Percentiles rank a stretch among this genome's conserved stretches.
phyloP scores from a whole-genome alignment of 2,329 filamentous ascomycete species.

The Venturia effusa region DNA sequence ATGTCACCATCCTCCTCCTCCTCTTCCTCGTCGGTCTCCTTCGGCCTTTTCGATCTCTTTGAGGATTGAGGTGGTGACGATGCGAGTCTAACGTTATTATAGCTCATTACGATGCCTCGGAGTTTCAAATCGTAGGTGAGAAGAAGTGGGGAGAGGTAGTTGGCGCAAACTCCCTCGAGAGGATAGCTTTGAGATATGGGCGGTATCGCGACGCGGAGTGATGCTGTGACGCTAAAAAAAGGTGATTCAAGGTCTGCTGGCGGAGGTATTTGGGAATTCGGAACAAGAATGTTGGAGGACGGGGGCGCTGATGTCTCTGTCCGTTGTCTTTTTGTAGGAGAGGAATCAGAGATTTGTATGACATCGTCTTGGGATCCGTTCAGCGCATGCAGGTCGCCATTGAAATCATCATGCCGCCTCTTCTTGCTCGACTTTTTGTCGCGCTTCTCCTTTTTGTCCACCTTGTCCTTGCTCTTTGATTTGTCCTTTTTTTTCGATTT shows the following conservation, averaged over 20 bases:
- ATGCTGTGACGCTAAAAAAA: slow-evolving; percentile 2
- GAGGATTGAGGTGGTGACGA: slow-evolving; percentile 40
- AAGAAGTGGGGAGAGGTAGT: slow-evolving; percentile 64
- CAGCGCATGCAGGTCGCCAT: slow-evolving; percentile 12
- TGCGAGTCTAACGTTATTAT: slow-evolving; percentile 57
- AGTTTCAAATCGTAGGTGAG: slow-evolving; percentile 67
- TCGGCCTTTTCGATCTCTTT: slow-evolving; percentile 8
- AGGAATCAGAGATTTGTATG: background rate
- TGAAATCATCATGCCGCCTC: slow-evolving; percentile 9
- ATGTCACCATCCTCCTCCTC: slow-evolving; percentile 11
- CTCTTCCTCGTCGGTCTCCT: slow-evolving; percentile 9
- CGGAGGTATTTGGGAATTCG: background rate
- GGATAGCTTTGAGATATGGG: slow-evolving; percentile 23
- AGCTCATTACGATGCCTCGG: slow-evolving; percentile 63
- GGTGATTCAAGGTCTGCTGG: slow-evolving; percentile 1
- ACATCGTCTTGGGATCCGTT: background rate
- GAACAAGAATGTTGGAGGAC: background rate
- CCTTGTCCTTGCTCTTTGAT: slow-evolving; percentile 8
- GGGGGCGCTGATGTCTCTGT: background rate
- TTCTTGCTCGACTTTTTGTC: slow-evolving; percentile 12
- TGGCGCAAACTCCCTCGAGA: slow-evolving; percentile 62
- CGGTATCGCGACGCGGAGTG: slow-evolving; percentile 6
- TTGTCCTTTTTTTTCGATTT: slow-evolving; percentile 2
- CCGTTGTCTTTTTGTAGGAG: slow-evolving; percentile 4
- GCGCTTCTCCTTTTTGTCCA: slow-evolving; percentile 15